Evolutionary conservation across 2,329 filamentous ascomycete genomes (phyloP).

Genomic region (Botryotinia narcissicola): DNA sequence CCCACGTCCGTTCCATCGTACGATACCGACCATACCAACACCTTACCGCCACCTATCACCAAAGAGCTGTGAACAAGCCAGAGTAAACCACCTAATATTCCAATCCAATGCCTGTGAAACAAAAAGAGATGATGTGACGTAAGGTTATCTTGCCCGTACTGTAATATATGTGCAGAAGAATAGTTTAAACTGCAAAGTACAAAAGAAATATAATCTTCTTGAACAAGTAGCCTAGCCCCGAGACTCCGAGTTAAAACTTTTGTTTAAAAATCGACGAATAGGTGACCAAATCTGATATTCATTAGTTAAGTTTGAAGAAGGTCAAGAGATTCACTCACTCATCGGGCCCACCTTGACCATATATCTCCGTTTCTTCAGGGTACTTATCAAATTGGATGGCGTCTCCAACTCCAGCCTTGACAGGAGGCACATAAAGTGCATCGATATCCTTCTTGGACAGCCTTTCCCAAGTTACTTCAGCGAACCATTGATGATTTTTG

Average conservation of each 20-base stretch:
- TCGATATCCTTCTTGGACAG: conserved; percentile 95
- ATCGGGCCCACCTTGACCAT: conserved; percentile 75
- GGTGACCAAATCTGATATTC: conserved; percentile 26
- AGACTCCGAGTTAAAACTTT: conserved; percentile 6
- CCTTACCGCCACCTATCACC: conserved; percentile 8
- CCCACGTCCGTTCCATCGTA: not conserved
- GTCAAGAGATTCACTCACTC: conserved; percentile 63
- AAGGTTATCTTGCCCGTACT: conserved; percentile 14
- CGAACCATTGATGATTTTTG: conserved; percentile 94
- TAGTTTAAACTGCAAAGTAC: conserved; percentile 19
- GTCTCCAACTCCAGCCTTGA: conserved; percentile 89
- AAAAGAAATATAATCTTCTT: conserved; percentile 17
- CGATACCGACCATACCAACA: conserved; percentile 11
- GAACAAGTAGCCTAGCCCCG: not conserved
- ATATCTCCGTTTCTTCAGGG: conserved; percentile 92
- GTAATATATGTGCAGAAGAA: conserved; percentile 31
- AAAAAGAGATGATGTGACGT: conserved; percentile 22
- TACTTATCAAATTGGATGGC: conserved; percentile 98
- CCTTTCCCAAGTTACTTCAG: conserved; percentile 96
- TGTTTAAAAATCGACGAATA: conserved; percentile 29
- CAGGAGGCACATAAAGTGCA: conserved; percentile 93
- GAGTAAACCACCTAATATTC: conserved; percentile 14
- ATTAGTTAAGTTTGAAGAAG: conserved; percentile 34
- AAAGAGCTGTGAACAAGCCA: conserved; percentile 5
- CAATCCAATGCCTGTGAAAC: conserved; percentile 19